phyloP scores from a whole-genome alignment of 169 alveolate species.

The Babesia bovis region DNA sequence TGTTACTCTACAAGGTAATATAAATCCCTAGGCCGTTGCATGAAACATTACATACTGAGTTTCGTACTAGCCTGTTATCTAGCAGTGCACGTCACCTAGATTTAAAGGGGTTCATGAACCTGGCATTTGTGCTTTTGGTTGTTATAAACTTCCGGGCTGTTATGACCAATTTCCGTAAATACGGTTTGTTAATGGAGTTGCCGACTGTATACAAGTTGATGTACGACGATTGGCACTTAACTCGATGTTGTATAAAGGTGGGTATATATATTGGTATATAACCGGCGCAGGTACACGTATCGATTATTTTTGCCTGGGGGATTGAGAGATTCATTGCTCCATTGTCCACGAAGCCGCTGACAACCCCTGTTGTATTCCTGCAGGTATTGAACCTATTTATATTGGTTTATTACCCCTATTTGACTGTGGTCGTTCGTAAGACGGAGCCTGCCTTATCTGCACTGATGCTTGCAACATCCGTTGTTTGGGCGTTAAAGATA shows the following conservation, averaged over 20 bases:
- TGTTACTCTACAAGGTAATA: background rate
- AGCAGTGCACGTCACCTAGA: constrained; percentile 74
- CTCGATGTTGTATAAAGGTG: constrained; percentile 57
- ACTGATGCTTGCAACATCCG: constrained; percentile 80
- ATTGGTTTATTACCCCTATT: constrained; percentile 80
- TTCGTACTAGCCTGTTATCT: constrained; percentile 75
- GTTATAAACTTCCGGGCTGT: constrained; percentile 85
- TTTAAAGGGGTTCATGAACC: constrained; percentile 84
- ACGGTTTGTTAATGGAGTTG: constrained; percentile 77
- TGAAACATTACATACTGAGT: constrained; percentile 73
- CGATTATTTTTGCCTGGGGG: constrained; percentile 77
- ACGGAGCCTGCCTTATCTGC: constrained; percentile 85
- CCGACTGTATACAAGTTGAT: constrained; percentile 68
- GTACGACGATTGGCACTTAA: constrained; percentile 61
- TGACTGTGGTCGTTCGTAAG: constrained; percentile 74
- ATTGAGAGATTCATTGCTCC: constrained; percentile 79
- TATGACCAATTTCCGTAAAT: constrained; percentile 83
- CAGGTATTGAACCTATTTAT: constrained; percentile 74
- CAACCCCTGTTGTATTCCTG: constrained; percentile 73
- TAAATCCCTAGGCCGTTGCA: constrained; percentile 74
- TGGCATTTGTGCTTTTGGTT: constrained; percentile 80
- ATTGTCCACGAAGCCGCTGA: constrained; percentile 61
- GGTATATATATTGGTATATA: background rate
- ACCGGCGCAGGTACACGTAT: constrained; percentile 65
- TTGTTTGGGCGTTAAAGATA: constrained; percentile 85